These are phyloP conservation scores for Cercophora newfieldiana DNA, from an alignment of 495 filamentous ascomycete genomes.

Conservation along the genomic window DNA sequence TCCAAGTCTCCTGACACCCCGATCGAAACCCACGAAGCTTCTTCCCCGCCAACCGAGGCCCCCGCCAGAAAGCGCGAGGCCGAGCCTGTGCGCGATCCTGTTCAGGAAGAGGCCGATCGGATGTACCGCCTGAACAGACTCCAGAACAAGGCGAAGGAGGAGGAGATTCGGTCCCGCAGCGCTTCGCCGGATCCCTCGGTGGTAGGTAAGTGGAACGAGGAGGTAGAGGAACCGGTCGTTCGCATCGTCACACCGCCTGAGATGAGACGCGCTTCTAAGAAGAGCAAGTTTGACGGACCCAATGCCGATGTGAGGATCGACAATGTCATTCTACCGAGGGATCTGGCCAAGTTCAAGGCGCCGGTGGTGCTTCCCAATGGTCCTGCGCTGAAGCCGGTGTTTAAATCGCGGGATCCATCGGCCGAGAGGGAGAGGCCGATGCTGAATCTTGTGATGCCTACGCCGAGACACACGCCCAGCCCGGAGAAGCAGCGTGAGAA, in stretches of 20 bases:
- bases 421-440: slow-evolving; percentile 52
- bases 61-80: slow-evolving; percentile 24
- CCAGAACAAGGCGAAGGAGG: slow-evolving; percentile 45
- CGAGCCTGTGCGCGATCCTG: slow-evolving; percentile 38
- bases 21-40: neutral
- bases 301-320: slow-evolving; percentile 57
- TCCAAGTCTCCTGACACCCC: slow-evolving; percentile 16
- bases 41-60: neutral
- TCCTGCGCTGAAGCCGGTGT: slow-evolving; percentile 28
- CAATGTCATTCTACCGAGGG: slow-evolving; percentile 45
- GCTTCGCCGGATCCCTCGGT: slow-evolving; percentile 47
- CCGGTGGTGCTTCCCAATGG: slow-evolving; percentile 6
- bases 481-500: slow-evolving; percentile 36
- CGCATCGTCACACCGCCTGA: slow-evolving; percentile 49
- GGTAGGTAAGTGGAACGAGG: slow-evolving; percentile 50
- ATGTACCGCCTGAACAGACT: slow-evolving; percentile 52
- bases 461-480: slow-evolving; percentile 47
- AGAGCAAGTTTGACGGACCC: slow-evolving; percentile 52
- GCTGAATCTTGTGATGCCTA: slow-evolving; percentile 54
- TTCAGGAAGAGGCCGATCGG: slow-evolving; percentile 52
- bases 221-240: slow-evolving; percentile 34
- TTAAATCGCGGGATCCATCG: slow-evolving; percentile 47
- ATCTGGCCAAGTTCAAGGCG: slow-evolving; percentile 32
- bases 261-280: slow-evolving; percentile 44
- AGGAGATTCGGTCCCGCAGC: slow-evolving; percentile 50